Base-by-base conservation (phyloP, 139 green algal genomes). In the Chlorella sp. region DNA sequence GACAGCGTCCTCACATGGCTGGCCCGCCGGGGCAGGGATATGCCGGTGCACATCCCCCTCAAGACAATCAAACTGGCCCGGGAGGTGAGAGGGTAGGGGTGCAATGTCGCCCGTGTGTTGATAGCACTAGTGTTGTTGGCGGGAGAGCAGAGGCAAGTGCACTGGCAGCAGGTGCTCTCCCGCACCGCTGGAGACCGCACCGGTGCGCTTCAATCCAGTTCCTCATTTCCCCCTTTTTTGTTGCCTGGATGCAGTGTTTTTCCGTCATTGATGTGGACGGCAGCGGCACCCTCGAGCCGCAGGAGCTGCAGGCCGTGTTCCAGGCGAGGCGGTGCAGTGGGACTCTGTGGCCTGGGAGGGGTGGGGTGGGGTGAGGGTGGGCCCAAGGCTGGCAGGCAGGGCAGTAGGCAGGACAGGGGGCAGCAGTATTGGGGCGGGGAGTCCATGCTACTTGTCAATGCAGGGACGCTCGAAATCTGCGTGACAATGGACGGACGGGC, bases 301-400 rank as follows among this genome's bases (percentile, higher is more conserved):
- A 90, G 30, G 93, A 95, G 90, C 91, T 95, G 36, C 68, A 92
- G 83, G 90, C 86, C 28, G 93, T 93, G 39, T 90, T 95, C 76
- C 92, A 91, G 89, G 92, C 93, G 64, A 11, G 88, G n/a, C 75
- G 7, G 16, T 57, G 75, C 75, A 24, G 36, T 19, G n/a, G 12
- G 14, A 3, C 75, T 53, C 4, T 53, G n/a, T 42, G 28, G 48
- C 2, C 15, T 18, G 48, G 5, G 11, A 14, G 0, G 9, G 80
- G 26, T 42, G 16, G 36, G 16, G 9, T 53, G 34, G 76, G 76
- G 36, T 3, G 76, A 53, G 36, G n/a, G 16, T 34, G 68, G 32
- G 73, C 39, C n/a, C n/a, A n/a, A n/a, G 64, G 39, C 39, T 37
- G 37, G 14, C 39, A 64, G 37, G 39, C 78, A 83, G 39, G 78